Evolutionary conservation across 1,284 basidiomycete genomes (phyloP).

Genomic region (Microbotryum intermedium): DNA sequence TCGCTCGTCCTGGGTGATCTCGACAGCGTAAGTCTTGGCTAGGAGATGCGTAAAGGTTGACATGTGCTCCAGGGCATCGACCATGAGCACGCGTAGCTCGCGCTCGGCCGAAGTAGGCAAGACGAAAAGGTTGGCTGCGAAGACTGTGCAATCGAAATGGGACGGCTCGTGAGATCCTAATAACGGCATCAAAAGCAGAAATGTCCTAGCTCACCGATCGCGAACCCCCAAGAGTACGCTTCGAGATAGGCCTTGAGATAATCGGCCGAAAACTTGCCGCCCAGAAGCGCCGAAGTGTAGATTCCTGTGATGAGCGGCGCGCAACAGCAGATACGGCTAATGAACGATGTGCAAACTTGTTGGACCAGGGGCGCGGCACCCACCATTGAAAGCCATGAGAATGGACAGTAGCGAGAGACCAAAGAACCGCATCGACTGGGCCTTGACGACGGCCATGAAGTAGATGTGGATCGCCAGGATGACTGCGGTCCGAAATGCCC

Average conservation of each 20-base stretch:
- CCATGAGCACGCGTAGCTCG: constrained; percentile 38
- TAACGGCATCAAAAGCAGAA: constrained; percentile 6
- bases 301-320: constrained; percentile 35
- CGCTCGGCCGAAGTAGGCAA: constrained; percentile 38
- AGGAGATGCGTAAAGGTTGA: constrained; percentile 34
- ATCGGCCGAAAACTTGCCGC: constrained; percentile 22
- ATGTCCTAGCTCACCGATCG: neutral
- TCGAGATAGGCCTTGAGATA: constrained; percentile 38
- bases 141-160: constrained; percentile 13
- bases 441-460: constrained; percentile 20
- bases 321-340: constrained; percentile 35
- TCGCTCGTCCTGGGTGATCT: constrained; percentile 38
- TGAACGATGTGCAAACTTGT: constrained; percentile 21
- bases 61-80: constrained; percentile 37
- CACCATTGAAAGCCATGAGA: constrained; percentile 7
- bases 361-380: neutral
- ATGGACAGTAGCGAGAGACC: constrained; percentile 4
- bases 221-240: constrained; percentile 4
- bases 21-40: constrained; percentile 38
- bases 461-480: constrained; percentile 32
- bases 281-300: constrained; percentile 16
- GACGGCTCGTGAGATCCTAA: too few species aligned
- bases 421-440: constrained; percentile 10
- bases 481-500: too few species aligned
- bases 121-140: constrained; percentile 38